Percentiles rank a stretch among this genome's conserved stretches.
These are phyloP conservation scores for Ceratocystis alfenasii DNA, from an alignment of 2,329 filamentous ascomycete genomes.

Conservation along the genomic window DNA sequence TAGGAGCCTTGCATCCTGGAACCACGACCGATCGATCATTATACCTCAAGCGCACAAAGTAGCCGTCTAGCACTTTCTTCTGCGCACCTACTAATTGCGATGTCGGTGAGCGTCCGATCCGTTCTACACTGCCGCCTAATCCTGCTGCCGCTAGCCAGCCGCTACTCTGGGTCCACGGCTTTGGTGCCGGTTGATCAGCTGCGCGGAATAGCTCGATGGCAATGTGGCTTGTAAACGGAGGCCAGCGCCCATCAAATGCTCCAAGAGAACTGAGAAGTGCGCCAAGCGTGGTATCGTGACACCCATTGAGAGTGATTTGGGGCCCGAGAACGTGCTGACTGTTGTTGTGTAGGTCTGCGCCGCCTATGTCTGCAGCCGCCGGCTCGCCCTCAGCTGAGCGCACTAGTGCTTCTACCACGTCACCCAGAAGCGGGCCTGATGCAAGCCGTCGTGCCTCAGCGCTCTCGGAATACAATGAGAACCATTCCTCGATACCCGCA, in stretches of 20 bases:
- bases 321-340: background rate
- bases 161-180: background rate
- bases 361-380: background rate
- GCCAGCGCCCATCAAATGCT: slow-evolving; percentile 68
- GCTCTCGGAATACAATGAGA: slow-evolving; percentile 70
- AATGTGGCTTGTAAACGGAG: slow-evolving; percentile 84
- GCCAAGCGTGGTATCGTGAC: slow-evolving; percentile 88
- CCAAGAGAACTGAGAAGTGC: slow-evolving; percentile 66
- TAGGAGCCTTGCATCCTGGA: slow-evolving; percentile 62
- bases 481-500: slow-evolving; percentile 88
- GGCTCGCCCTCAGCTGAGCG: slow-evolving; percentile 46
- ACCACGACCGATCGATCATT: slow-evolving; percentile 75
- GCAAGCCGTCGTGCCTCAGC: slow-evolving; percentile 79
- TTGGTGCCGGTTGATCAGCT: slow-evolving; percentile 6
- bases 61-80: slow-evolving; percentile 51
- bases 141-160: background rate
- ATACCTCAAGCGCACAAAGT: slow-evolving; percentile 83
- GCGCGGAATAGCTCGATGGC: slow-evolving; percentile 75
- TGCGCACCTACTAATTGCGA: slow-evolving; percentile 45
- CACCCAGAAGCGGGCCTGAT: slow-evolving; percentile 73
- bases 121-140: background rate
- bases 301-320: slow-evolving; percentile 69
- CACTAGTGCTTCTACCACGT: slow-evolving; percentile 67
- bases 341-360: background rate
- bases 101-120: slow-evolving; percentile 26